Base-by-base conservation (phyloP, 108 stramenopile species). In the Mediolabrus comicus region DNA sequence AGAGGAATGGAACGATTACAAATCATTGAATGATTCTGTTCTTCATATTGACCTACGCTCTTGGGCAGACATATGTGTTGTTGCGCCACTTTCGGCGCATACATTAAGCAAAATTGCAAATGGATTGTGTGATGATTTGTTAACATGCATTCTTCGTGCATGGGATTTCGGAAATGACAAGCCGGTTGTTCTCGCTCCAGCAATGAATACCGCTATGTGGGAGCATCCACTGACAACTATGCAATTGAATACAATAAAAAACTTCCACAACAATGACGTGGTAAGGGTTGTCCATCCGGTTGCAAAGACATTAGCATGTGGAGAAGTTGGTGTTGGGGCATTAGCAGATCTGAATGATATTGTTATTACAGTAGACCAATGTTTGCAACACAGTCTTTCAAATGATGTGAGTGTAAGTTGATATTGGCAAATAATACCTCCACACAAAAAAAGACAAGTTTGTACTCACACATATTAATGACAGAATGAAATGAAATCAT, bases 141-240 rank as follows among this genome's bases (percentile, higher is more conserved):
- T 95, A 43, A 83, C 88, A 3, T 92, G 91, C 65, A 80, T 87
- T 24, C 54, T 85, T 4, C 87, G 96, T 28, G 96, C 96, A 24
- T 97, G 96, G 96, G 94, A 95, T 69, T 87, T 84, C 63, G 85
- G 82, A 27, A 73, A 85, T 25, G 68, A 74, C 19, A 96, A 95
- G 66, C 96, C 96, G 12, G 13, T 95, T n/a, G 32, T 96, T 13
- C 53, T 97, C 43, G 92, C 92, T 25, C 96, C 96, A 8, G 96
- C 96, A 30, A 97, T 97, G 96, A 97, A 97, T 75, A 96, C 96
- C 11, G 82, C 81, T 62, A 97, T 97, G 96, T 97, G 91, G 92
- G 79, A 92, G 24, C 93, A 97, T 74, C 92, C 93, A 7, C 39
- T 94, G 61, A 97, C 95, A 28, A 63, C 59, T 16, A 33, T 31